These are phyloP conservation scores for Blastobotrys ciferrii DNA, from an alignment of 1,139 yeast species.

Conservation along the genomic window DNA sequence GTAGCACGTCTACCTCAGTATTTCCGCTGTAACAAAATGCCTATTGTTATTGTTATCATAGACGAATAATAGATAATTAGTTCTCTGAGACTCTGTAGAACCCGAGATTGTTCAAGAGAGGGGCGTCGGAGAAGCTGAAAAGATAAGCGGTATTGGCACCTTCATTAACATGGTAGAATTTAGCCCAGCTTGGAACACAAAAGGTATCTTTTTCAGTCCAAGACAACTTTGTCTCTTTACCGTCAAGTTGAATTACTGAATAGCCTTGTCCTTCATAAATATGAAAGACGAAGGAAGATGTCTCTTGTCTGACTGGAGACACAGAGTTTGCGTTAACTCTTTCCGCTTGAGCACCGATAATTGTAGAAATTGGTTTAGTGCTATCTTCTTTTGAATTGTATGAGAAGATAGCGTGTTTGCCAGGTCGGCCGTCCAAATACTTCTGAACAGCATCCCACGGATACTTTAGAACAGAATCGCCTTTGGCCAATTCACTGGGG, in stretches of 20 bases:
- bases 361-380: slow-evolving; percentile 21
- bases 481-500: slow-evolving; percentile 23
- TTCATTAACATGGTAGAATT: slow-evolving; percentile 26
- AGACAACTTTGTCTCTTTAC: slow-evolving; percentile 17
- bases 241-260: slow-evolving; percentile 21
- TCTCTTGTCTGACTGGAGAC: slow-evolving; percentile 27
- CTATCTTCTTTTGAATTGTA: slow-evolving; percentile 14
- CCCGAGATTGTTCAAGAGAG: slow-evolving; percentile 26
- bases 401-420: slow-evolving; percentile 22
- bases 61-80: no score
- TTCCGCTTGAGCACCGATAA: slow-evolving; percentile 30
- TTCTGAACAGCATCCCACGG: slow-evolving; percentile 28
- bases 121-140: slow-evolving; percentile 27
- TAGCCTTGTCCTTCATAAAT: slow-evolving; percentile 27
- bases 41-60: no score
- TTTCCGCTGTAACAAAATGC: no score
- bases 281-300: slow-evolving; percentile 27
- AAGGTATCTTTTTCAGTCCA: slow-evolving; percentile 29
- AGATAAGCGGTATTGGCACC: slow-evolving; percentile 22
- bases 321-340: slow-evolving; percentile 18
- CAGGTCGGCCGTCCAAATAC: slow-evolving; percentile 19
- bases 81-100: slow-evolving; percentile 17
- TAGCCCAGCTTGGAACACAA: slow-evolving; percentile 30
- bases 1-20: no score
- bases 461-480: slow-evolving; percentile 23